Percentiles rank a stretch among this genome's conserved stretches.
Evolutionary conservation across 305 asterid species (phyloP).

Genomic region (Fraxinus platypoda): DNA sequence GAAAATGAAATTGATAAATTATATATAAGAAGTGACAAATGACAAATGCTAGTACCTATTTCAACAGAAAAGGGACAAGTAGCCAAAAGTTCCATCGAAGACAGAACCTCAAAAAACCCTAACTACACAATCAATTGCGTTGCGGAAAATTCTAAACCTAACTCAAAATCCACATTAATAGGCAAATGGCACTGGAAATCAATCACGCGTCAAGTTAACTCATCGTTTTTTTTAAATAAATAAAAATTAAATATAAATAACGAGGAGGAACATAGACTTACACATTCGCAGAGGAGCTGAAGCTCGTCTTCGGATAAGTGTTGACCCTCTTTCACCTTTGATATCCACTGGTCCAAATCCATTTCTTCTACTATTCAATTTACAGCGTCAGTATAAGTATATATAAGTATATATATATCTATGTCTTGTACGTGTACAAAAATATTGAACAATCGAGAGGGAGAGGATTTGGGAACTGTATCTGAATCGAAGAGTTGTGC

Average conservation of each 20-base stretch:
- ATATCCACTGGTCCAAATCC: conserved; percentile 56
- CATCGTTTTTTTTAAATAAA: neutral
- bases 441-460: neutral
- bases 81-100: neutral
- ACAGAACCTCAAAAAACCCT: conserved; percentile 3
- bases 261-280: neutral
- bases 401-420: neutral
- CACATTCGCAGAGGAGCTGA: conserved; percentile 48
- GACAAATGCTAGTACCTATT: neutral
- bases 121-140: conserved; percentile 3
- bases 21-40: neutral
- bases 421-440: neutral
- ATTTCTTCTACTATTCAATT: conserved; percentile 12
- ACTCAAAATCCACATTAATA: neutral
- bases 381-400: neutral
- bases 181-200: neutral
- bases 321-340: conserved; percentile 46
- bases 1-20: neutral
- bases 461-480: neutral
- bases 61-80: neutral
- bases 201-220: neutral
- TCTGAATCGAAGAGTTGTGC: neutral
- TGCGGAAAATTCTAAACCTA: conserved; percentile 9
- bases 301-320: conserved; percentile 45
- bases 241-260: neutral